Evolutionary conservation across 805 yeast genomes (phyloP).

Genomic region (Saturnispora quitensis): DNA sequence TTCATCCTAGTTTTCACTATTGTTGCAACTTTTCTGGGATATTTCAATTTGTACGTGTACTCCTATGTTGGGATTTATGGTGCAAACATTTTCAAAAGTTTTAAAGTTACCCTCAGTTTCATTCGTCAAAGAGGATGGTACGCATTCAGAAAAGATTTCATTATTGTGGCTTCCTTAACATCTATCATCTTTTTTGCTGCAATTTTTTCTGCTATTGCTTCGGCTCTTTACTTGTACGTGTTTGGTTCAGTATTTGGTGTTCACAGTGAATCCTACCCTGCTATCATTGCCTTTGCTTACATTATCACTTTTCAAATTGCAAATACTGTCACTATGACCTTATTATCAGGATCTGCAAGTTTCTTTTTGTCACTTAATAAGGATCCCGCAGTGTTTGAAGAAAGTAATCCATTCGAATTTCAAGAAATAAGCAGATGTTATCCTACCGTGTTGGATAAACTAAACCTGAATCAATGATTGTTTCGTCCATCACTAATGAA

Average conservation of each 20-base stretch:
- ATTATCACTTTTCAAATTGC: conserved; percentile 66
- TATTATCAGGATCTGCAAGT: conserved; percentile 72
- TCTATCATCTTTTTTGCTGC: conserved; percentile 66
- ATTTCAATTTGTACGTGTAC: conserved; percentile 76
- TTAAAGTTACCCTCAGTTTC: conserved; percentile 69
- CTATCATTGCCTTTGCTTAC: conserved; percentile 27
- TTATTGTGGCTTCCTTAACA: conserved; percentile 65
- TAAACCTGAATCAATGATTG: not conserved
- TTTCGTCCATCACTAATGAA: not conserved
- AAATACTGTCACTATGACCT: conserved; percentile 56
- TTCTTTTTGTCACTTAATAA: conserved; percentile 77
- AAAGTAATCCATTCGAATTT: conserved; percentile 52
- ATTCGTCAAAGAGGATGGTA: conserved; percentile 71
- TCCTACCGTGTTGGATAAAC: conserved; percentile 18
- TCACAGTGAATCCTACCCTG: conserved; percentile 42
- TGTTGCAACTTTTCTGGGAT: conserved; percentile 9
- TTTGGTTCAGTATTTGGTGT: conserved; percentile 61
- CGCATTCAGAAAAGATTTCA: conserved; percentile 74
- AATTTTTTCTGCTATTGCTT: conserved; percentile 33
- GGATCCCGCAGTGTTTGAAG: conserved; percentile 75
- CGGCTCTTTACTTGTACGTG: conserved; percentile 56
- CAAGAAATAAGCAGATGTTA: conserved; percentile 20
- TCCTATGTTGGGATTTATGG: conserved; percentile 88
- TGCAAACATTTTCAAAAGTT: conserved; percentile 57
- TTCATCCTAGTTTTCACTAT: not conserved